phyloP scores from a whole-genome alignment of 2,329 filamentous ascomycete genomes.

The Aspergillus quadricinctus region DNA sequence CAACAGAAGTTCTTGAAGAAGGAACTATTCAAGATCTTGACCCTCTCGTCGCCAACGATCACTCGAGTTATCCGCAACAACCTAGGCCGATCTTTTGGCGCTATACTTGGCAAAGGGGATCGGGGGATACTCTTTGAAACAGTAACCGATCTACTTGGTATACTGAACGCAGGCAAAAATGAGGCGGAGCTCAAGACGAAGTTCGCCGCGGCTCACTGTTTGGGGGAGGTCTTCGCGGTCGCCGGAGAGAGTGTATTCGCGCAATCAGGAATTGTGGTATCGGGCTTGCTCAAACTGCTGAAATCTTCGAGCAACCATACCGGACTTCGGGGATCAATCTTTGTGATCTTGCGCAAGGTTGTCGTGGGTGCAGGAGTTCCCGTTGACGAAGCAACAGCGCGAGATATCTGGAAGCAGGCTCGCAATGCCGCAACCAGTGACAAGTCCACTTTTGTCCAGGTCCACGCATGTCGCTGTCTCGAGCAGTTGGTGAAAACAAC shows the following conservation, averaged over 20 bases:
- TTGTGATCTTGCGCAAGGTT: slow-evolving; percentile 71
- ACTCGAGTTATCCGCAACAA: slow-evolving; percentile 88
- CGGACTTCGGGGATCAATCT: slow-evolving; percentile 73
- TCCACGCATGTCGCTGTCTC: slow-evolving; percentile 73
- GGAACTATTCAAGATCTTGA: slow-evolving; percentile 90
- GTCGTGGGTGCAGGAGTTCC: slow-evolving; percentile 69
- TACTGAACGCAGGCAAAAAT: slow-evolving; percentile 69
- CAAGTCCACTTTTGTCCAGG: slow-evolving; percentile 76
- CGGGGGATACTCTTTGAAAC: slow-evolving; percentile 91
- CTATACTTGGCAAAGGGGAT: slow-evolving; percentile 80
- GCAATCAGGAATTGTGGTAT: slow-evolving; percentile 69
- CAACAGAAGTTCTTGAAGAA: slow-evolving; percentile 92
- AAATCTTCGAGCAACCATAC: slow-evolving; percentile 77
- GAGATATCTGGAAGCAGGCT: slow-evolving; percentile 90
- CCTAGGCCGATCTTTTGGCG: slow-evolving; percentile 75
- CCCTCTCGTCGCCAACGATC: slow-evolving; percentile 72
- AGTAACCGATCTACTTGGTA: slow-evolving; percentile 76
- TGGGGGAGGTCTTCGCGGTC: slow-evolving; percentile 86
- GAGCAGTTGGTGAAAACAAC: slow-evolving; percentile 69
- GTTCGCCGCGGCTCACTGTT: slow-evolving; percentile 80
- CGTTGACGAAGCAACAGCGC: slow-evolving; percentile 77
- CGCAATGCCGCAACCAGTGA: slow-evolving; percentile 72
- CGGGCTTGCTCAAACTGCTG: slow-evolving; percentile 69
- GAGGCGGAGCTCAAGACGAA: slow-evolving; percentile 75
- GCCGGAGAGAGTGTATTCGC: slow-evolving; percentile 90